phyloP scores from a whole-genome alignment of 768 basidiomycete species.

The Leccinum uliginosum region DNA sequence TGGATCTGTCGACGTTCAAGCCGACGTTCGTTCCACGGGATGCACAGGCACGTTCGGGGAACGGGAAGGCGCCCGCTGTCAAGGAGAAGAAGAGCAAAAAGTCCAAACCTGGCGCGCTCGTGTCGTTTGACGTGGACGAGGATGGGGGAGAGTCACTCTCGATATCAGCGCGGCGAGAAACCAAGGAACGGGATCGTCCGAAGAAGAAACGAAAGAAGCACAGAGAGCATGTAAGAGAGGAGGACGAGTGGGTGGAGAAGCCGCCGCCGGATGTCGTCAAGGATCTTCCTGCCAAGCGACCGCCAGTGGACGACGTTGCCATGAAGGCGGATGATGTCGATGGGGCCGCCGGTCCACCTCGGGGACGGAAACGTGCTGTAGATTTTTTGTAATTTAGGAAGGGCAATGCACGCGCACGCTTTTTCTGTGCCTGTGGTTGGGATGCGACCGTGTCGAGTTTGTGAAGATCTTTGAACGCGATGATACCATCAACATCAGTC shows the following conservation, averaged over 20 bases:
- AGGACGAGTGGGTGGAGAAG: conserved; percentile 65
- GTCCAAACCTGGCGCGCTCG: conserved; percentile 41
- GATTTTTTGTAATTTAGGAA: conserved; percentile 59
- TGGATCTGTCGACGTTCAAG: conserved; percentile 74
- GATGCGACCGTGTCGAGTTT: not conserved
- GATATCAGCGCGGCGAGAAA: conserved; percentile 28
- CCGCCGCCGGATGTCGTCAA: conserved; percentile 49
- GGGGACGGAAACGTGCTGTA: conserved; percentile 64
- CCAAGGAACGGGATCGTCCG: conserved; percentile 33
- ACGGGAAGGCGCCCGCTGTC: conserved; percentile 37
- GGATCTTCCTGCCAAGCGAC: conserved; percentile 22
- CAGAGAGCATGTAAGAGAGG: conserved; percentile 42
- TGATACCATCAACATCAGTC: not conserved
- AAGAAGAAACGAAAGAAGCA: conserved; percentile 42
- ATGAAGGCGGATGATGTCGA: conserved; percentile 15
- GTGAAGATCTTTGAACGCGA: not conserved
- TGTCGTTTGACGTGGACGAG: conserved; percentile 79
- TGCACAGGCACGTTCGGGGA: conserved; percentile 36
- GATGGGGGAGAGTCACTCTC: conserved; percentile 41
- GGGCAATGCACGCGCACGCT: not conserved
- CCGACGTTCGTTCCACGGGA: conserved; percentile 75
- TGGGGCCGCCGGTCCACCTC: conserved; percentile 19
- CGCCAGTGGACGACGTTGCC: conserved; percentile 6
- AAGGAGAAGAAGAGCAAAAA: conserved; percentile 52
- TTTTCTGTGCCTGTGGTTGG: not conserved